Evolutionary conservation across 345 rosid species (phyloP), one percentile per base, ranked within the genome.

Genomic region (Sisymbrium irio): DNA sequence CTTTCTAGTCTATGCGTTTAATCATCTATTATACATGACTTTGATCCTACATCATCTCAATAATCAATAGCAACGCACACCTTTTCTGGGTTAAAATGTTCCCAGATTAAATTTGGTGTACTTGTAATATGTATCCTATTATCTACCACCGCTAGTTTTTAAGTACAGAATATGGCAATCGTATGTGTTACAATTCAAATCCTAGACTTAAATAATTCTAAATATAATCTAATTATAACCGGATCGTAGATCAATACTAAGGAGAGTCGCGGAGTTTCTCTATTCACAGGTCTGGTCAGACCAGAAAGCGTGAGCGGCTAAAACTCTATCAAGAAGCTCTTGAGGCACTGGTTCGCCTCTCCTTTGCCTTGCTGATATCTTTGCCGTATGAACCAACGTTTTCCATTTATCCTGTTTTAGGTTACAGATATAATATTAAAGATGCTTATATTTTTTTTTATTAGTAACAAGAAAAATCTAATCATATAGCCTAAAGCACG

Each of bases 341-440:
- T 30, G 33, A 30, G 33, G 6, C 33, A 93, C 97, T 3, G 96
- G 90, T 82, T 87, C 93, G 68, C 97, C 97, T 81, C 98, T 86
- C 82, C 97, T 88, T 75, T 93, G 98, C 70, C 86, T 90, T 4
- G 97, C 97, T 46, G 96, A 83, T 85, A 93, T 93, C 75, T 88
- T 88, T 47, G 98, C 96, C 30, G 96, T 93, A 83, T 87, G 98
- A 62, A 93, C 93, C 55, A 93, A 85, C 6, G 97, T 88, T 78
- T 93, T 93, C 96, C 97, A 93, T 76, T 93, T 93, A 79, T 93
- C 98, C 90, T 93, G 82, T 53, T 76, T 27, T 62, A 74, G 20
- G 2, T 7, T 3, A 42, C 27, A 36, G 65, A 18, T 53, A 18
- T 53, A 2, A 2, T 20, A 35, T 20, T 7, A 8, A 2, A 12